Evolutionary conservation across 2,329 filamentous ascomycete genomes (phyloP), one percentile per base, ranked within the genome.

Genomic region (Scortechinia acanthostroma): DNA sequence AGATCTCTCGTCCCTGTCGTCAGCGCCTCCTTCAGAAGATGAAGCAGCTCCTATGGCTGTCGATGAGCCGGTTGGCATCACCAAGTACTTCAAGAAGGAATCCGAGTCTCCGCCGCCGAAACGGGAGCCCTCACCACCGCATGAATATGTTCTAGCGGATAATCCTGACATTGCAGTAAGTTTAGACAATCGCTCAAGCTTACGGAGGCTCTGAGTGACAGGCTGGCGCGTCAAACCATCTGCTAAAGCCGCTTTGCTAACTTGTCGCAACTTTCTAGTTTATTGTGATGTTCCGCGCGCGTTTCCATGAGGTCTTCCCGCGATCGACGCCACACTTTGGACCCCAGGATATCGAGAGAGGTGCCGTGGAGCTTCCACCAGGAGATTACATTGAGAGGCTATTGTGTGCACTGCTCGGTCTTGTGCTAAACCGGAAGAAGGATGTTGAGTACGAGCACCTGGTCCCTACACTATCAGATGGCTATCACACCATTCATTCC

Each of bases 391-490:
- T 88, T 42, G 91, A 97, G 69, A 78, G 83, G 53, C 80, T 98
- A 47, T 73, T 98, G 21, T 98, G 94, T 71, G 90, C 90, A 50
- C 68, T 98, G 52, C 72, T 98, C 40, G 84, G 87, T 22, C 73
- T 98, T 55, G 79, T 96, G 46, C 74, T 98, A 57, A 98, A 98
- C 65, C 84, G 93, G 64, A 97, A 98, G 73, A 95, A 98, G 63
- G 91, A 95, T 68, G 88, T 97, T 61, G 95, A 98, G 93, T 97
- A 79, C 66, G 89, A 70, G 52, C 33, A 21, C 25, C 47, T 6
- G 25, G 20, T 28, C 21, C 43, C 22, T 20, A 23, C 22, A 17
- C 17, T 14, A 21, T n/a, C 19, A 16, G 42, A 22, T 22, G 51
- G 50, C 50, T 30, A 21, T 42, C 28, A 35, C 43, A 28, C 43